Conservation (phyloP, 2,329 filamentous ascomycete species). For the Ophiosphaerella narmari region DNA sequence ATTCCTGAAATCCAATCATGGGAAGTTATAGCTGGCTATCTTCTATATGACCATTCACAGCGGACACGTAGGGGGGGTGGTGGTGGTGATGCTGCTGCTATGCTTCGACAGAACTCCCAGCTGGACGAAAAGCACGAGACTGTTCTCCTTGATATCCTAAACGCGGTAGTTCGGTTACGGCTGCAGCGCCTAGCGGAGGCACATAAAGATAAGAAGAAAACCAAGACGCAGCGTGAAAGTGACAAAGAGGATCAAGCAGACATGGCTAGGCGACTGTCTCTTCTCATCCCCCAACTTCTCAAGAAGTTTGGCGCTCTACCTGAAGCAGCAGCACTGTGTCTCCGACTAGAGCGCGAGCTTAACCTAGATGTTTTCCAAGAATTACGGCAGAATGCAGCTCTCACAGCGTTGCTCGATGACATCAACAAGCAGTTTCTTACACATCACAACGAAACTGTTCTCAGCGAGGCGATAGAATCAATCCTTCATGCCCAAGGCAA, state of each 20-base stretch:
- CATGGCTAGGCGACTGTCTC: conserved; percentile 75
- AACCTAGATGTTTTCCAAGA: conserved; percentile 88
- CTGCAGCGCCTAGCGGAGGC: conserved; percentile 70
- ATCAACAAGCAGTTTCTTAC: conserved; percentile 92
- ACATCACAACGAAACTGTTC: conserved; percentile 84
- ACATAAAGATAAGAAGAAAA: conserved; percentile 60
- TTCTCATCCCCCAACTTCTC: conserved; percentile 79
- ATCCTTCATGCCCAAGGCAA: conserved; percentile 84
- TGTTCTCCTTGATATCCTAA: conserved; percentile 84
- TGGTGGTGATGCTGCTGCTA: conserved; percentile 63
- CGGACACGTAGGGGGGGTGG: conserved; percentile 58
- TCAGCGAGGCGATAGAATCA: conserved; percentile 81
- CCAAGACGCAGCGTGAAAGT: conserved; percentile 59
- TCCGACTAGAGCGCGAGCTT: conserved; percentile 83
- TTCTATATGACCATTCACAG: conserved; percentile 85
- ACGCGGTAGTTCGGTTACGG: conserved; percentile 76
- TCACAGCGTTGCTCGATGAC: conserved; percentile 81
- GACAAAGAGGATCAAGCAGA: conserved; percentile 77
- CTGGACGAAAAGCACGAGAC: conserved; percentile 78
- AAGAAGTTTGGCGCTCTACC: conserved; percentile 94
- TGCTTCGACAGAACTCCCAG: conserved; percentile 73
- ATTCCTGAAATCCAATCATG: conserved; percentile 81
- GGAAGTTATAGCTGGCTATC: conserved; percentile 86
- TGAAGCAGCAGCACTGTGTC: conserved; percentile 80
- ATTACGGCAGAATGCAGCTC: conserved; percentile 82